Evolutionary conservation across 108 stramenopile genomes (phyloP), one percentile per base, ranked within the genome.

Genomic region (Stephanodiscus minutulus): DNA sequence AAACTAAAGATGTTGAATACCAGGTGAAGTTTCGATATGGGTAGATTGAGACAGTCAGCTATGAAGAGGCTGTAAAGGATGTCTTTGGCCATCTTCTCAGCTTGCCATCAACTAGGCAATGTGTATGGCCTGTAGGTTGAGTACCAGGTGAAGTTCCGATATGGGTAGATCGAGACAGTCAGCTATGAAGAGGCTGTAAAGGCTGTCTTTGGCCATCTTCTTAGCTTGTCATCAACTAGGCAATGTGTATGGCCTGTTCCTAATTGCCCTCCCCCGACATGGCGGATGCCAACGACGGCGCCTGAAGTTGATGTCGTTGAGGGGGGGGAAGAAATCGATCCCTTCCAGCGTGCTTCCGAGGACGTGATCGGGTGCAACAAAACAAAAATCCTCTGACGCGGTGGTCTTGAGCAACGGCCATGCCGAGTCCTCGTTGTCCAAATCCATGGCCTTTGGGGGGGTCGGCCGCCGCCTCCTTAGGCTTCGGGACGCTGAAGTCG

Each of bases 281-380:
- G 7, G 68, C 20, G 12, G 71, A 37, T 12, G 64, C 61, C 4
- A 58, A 74, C 27, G 69, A 81, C 21, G 64, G 61, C 4, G 64
- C 70, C 27, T 28, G 73, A 58, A 49, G 70, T 72, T 5, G 27
- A 70, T 3, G 70, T 70, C 59, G 73, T 65, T 35, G 68, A 68
- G 22, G 79, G 78, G n/a, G 78, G 60, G 24, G 68, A 68, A 36
- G 50, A 61, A 17, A 71, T 64, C 58, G 78, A 79, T 72, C 78
- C 78, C 25, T 79, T 79, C 70, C 43, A 72, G 31, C 57, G 66
- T 11, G 78, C 78, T 13, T 18, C 68, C 5, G 71, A 67, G 31
- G 66, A 79, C 3, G 67, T 79, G 13, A 7, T 79, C 12, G 63
- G 73, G 65, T 13, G 56, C 69, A n/a, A 21, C 60, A 13, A 70